Conservation (phyloP, 805 yeast genomes). For the Candida ponderosae region DNA sequence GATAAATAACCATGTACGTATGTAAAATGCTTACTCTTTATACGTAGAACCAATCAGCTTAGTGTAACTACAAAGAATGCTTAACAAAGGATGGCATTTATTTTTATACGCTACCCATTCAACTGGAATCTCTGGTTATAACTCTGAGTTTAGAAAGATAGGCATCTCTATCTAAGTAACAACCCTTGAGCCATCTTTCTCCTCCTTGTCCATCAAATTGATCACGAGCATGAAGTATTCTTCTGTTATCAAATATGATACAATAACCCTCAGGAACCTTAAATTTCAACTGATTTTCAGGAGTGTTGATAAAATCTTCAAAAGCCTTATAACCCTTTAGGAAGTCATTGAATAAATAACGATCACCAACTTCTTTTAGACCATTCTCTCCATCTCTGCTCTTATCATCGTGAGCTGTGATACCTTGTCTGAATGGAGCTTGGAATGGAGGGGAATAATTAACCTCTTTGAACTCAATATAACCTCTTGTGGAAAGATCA, state of each 20-base stretch:
- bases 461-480: conserved; percentile 39
- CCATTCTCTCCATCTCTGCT: conserved; percentile 18
- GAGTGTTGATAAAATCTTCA: conserved; percentile 47
- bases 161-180: conserved; percentile 66
- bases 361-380: conserved; percentile 30
- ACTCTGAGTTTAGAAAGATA: conserved; percentile 52
- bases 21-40: too few species aligned
- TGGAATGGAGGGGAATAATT: conserved; percentile 82
- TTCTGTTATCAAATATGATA: conserved; percentile 62
- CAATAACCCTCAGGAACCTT: conserved; percentile 53
- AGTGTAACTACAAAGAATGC: too few species aligned
- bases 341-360: conserved; percentile 44
- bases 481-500: conserved; percentile 11
- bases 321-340: conserved; percentile 51
- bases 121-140: too few species aligned
- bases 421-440: conserved; percentile 61
- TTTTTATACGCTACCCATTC: too few species aligned
- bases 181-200: conserved; percentile 67
- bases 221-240: conserved; percentile 61
- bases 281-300: conserved; percentile 44
- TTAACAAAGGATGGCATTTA: too few species aligned
- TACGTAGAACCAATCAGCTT: too few species aligned
- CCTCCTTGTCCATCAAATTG: conserved; percentile 38
- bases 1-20: too few species aligned
- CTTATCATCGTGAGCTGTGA: conserved; percentile 25